Evolutionary conservation across 2,329 filamentous ascomycete species (phyloP).

Genomic region (Pyricularia sp.): DNA sequence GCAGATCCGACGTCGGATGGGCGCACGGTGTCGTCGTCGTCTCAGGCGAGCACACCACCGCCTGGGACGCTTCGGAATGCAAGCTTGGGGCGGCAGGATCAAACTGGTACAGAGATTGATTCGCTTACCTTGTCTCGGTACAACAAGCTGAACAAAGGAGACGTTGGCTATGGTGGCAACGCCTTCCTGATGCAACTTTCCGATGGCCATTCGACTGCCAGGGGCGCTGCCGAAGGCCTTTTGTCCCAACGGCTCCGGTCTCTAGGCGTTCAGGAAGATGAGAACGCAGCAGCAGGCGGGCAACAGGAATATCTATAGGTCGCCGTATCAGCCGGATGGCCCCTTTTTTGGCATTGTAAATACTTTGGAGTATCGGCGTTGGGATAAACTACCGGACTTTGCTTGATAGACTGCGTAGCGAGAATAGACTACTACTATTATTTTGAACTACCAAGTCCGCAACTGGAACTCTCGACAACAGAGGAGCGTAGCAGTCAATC

Average conservation of each 20-base stretch:
- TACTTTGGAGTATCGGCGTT: background rate
- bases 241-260: conserved; percentile 60
- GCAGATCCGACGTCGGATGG: conserved; percentile 19
- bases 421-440: background rate
- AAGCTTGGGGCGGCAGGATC: background rate
- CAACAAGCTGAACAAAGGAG: conserved; percentile 59
- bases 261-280: conserved; percentile 37
- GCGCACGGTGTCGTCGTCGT: conserved; percentile 14
- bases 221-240: conserved; percentile 50
- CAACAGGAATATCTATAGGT: background rate
- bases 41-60: background rate
- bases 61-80: background rate
- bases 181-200: conserved; percentile 24
- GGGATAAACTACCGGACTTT: background rate
- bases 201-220: conserved; percentile 16
- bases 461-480: background rate
- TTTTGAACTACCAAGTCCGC: background rate
- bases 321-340: no score
- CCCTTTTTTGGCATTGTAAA: background rate
- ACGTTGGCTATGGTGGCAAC: conserved; percentile 53
- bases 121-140: conserved; percentile 34
- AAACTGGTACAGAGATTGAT: background rate
- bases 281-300: background rate
- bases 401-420: background rate
- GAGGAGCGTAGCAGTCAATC: no score